Percentiles rank a stretch among this genome's conserved stretches.
phyloP scores from a whole-genome alignment of 805 yeast species.

The Candida pseudofarinosa region DNA sequence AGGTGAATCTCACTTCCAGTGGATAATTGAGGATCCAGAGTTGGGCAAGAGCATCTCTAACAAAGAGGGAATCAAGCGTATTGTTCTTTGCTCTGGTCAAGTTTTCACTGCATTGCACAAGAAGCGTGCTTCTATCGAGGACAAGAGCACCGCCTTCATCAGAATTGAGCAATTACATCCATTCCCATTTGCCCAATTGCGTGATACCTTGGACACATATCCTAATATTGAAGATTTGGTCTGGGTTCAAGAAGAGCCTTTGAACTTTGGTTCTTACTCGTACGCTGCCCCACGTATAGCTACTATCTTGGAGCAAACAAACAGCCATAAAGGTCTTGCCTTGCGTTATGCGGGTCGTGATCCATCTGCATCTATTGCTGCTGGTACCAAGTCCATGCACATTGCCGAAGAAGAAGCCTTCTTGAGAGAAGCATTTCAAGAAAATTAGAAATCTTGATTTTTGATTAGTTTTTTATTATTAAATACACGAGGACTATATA shows the following conservation, averaged over 20 bases:
- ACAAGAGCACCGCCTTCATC: constrained; percentile 82
- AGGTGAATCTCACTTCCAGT: constrained; percentile 87
- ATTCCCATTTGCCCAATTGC: constrained; percentile 95
- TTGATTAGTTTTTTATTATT: neutral
- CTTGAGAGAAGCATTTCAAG: constrained; percentile 67
- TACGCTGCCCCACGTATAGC: constrained; percentile 78
- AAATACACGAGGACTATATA: neutral
- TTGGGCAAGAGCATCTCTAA: constrained; percentile 71
- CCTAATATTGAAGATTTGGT: constrained; percentile 84
- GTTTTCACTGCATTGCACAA: constrained; percentile 89
- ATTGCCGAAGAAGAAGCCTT: constrained; percentile 83
- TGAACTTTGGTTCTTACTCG: constrained; percentile 91
- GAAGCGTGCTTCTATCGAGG: constrained; percentile 73
- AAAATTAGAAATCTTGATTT: constrained; percentile 1
- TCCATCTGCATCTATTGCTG: constrained; percentile 97
- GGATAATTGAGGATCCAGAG: constrained; percentile 92
- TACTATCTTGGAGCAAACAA: constrained; percentile 73
- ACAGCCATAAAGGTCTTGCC: constrained; percentile 51
- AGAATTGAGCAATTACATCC: constrained; percentile 96
- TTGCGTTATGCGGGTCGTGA: constrained; percentile 95
- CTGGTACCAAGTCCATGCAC: constrained; percentile 91
- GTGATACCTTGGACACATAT: constrained; percentile 76
- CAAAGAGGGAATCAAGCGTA: constrained; percentile 82
- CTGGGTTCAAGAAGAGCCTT: constrained; percentile 98
- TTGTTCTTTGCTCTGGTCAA: constrained; percentile 87